Base-by-base conservation (phyloP, 1,284 basidiomycete genomes). In the Athelia psychrophila region DNA sequence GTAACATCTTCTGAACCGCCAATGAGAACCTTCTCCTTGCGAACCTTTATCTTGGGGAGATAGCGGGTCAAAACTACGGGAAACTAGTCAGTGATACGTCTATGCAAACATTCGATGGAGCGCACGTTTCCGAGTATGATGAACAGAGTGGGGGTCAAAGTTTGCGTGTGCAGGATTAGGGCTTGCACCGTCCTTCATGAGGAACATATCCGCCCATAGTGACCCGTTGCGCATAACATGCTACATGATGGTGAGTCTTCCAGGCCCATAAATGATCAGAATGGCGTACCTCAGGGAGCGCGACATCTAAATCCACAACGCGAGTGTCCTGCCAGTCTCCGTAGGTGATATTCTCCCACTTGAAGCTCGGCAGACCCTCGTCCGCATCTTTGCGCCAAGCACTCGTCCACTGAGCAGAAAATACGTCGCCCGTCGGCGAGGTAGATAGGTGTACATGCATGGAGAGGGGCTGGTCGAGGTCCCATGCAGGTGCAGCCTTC, bases 21-120 rank as follows among this genome's bases (percentile, higher is more conserved):
- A 22, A 98, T 74, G 12, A 98, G 80, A 55, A 86, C 95, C 72
- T 95, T 93, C 67, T 88, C 86, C 64, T 91, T 94, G 33, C 93
- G 79, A 18, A 81, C 68, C 64, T 88, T 93, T 36, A 75, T 64
- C 62, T 84, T 87, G 3, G 89, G 81, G 47, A 91, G 63, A 68
- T 94, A 94, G 12, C 91, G 84, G 2, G 93, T 95, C 55, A 99
- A 74, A 38, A 90, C 93, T 96, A 56, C 44, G 9, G n/a, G 49
- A 45, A 33, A 9, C n/a, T 22, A 19, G 18, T n/a, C 19, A 25
- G 46, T 8, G 18, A 25, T 30, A 5, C 35, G 10, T 44, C 24
- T 19, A 20, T 2, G 12, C 19, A 23, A 15, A 42, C 8, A 48
- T 13, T 20, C 33, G 23, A 52, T 22, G n/a, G 32, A 23, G 74